A percentile compares a stretch with the other conserved stretches of the same genome.
These are phyloP conservation scores for Ustilago shanxiensis DNA, from an alignment of 1,284 basidiomycete genomes.

Conservation along the genomic window DNA sequence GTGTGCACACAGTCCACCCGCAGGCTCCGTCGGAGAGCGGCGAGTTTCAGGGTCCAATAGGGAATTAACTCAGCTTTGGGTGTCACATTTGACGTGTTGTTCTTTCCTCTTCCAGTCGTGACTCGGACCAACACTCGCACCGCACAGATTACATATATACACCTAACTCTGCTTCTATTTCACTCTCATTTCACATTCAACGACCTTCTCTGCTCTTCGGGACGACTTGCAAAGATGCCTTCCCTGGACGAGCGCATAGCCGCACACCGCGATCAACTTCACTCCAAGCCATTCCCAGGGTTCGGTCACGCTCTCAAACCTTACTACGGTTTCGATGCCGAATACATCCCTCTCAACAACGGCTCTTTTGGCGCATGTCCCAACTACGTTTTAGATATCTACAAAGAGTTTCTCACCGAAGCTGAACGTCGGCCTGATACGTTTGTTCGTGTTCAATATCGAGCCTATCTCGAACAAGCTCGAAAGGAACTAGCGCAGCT, in stretches of 20 bases:
- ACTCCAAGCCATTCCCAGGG: conserved; percentile 32
- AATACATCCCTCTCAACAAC: conserved; percentile 48
- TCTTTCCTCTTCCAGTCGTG: not conserved
- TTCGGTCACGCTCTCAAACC: conserved; percentile 36
- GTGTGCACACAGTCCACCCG: conserved; percentile 1
- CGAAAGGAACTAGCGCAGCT: conserved; percentile 27
- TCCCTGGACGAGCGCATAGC: conserved; percentile 25
- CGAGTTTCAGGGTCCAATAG: not conserved
- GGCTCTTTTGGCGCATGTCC: conserved; percentile 50
- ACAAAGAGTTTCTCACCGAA: conserved; percentile 27
- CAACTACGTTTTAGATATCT: conserved; percentile 35
- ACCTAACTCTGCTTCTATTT: not conserved
- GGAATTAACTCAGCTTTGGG: not conserved
- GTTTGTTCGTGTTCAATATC: conserved; percentile 32
- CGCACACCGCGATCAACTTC: conserved; percentile 16
- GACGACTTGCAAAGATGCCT: not conserved
- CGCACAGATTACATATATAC: not conserved
- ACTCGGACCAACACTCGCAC: conserved; percentile 4
- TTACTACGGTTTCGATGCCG: conserved; percentile 37
- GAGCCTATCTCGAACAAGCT: conserved; percentile 15
- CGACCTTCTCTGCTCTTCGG: not conserved
- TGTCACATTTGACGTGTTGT: not conserved
- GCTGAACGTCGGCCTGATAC: conserved; percentile 38
- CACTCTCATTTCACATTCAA: not conserved
- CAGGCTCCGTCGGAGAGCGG: conserved; percentile 4